A percentile compares a stretch with the other conserved stretches of the same genome.
Conservation (phyloP, 2,329 filamentous ascomycete species). For the Huntiella abstrusa region DNA sequence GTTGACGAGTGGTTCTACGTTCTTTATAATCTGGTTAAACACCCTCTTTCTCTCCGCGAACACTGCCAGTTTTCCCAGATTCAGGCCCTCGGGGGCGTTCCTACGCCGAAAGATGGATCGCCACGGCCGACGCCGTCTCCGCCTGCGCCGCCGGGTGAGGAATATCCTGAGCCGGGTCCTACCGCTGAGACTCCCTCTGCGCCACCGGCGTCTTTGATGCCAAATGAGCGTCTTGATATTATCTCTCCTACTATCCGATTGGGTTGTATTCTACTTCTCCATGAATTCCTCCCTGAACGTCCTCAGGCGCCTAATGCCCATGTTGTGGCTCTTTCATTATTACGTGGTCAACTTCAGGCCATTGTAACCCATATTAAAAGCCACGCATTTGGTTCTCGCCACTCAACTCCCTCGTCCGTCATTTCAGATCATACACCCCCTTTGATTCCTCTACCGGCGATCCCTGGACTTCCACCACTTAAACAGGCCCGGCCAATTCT, state of each 20-base stretch:
- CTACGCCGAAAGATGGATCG: constrained; percentile 1
- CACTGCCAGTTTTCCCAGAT: constrained; percentile 10
- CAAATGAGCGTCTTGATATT: constrained; percentile 1
- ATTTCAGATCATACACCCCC: not conserved
- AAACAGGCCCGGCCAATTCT: constrained; percentile 7
- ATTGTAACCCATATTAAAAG: constrained; percentile 11
- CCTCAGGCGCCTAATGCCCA: constrained; percentile 9
- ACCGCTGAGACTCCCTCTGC: not conserved
- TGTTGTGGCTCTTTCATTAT: constrained; percentile 1
- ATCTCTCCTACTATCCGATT: constrained; percentile 7
- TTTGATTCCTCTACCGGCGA: not conserved
- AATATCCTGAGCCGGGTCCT: not conserved
- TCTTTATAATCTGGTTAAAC: constrained; percentile 4
- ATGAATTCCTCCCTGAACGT: constrained; percentile 9
- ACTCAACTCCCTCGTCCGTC: not conserved
- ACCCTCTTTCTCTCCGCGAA: constrained; percentile 8
- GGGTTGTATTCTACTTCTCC: constrained; percentile 4
- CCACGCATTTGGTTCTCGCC: constrained; percentile 1
- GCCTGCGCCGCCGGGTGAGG: not conserved
- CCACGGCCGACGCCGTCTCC: not conserved
- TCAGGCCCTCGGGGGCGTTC: constrained; percentile 3
- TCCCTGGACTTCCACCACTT: constrained; percentile 2
- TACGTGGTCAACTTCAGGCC: constrained; percentile 8
- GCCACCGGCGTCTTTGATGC: not conserved
- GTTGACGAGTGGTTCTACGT: constrained; percentile 11